phyloP scores from a whole-genome alignment of 2,329 filamentous ascomycete species.

The Paramyrothecium sp. region DNA sequence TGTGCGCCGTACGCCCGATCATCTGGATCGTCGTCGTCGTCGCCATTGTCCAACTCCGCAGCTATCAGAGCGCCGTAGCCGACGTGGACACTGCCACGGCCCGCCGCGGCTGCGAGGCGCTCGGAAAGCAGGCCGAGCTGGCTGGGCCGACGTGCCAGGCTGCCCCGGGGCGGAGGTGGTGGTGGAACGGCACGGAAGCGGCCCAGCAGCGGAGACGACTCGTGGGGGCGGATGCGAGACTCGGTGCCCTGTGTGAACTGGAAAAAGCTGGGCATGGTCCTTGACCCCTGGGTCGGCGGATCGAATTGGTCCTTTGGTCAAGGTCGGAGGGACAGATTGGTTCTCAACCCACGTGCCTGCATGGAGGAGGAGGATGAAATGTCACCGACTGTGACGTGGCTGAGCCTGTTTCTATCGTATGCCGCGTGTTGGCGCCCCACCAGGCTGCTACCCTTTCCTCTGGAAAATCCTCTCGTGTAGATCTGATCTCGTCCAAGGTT shows the following conservation, averaged over 20 bases:
- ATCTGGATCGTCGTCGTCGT: conserved; percentile 23
- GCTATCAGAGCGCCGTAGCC: conserved; percentile 55
- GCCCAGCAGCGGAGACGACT: conserved; percentile 61
- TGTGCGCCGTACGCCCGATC: background rate
- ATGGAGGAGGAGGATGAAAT: too few relatives aligned
- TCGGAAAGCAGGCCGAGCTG: conserved; percentile 39
- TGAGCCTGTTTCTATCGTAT: too few relatives aligned
- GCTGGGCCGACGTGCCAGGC: conserved; percentile 24
- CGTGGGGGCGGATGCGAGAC: conserved; percentile 49
- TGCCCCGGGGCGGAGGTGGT: conserved; percentile 32
- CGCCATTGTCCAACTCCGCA: conserved; percentile 34
- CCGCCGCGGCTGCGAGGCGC: conserved; percentile 22
- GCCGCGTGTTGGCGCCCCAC: too few relatives aligned
- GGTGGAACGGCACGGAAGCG: conserved; percentile 63
- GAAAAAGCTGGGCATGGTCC: conserved; percentile 62
- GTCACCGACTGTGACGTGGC: too few relatives aligned
- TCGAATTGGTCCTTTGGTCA: background rate
- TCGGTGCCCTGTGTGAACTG: conserved; percentile 66
- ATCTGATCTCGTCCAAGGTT: too few relatives aligned
- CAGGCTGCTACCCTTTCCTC: too few relatives aligned
- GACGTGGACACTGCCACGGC: conserved; percentile 53
- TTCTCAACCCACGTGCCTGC: too few relatives aligned
- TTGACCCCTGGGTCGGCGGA: background rate
- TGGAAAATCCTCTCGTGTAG: too few relatives aligned
- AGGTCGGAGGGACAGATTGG: too few relatives aligned